Percentiles rank a stretch among this genome's conserved stretches.
Conservation (phyloP, 768 basidiomycete genomes). For the Paxillus rubicundulus region DNA sequence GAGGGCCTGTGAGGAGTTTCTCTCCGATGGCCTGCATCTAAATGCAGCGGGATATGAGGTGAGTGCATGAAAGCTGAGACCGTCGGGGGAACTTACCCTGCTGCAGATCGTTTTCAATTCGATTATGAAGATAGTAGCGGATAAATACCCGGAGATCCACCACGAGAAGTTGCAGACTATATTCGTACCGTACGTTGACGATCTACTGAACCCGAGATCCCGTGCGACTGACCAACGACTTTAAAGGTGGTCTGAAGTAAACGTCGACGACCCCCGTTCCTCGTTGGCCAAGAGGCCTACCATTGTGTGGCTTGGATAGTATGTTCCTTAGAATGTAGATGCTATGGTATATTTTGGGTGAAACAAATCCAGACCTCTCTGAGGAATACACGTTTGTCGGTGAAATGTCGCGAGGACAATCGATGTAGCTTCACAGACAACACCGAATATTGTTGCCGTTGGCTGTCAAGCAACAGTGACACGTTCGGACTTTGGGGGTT, state of each 20-base stretch:
- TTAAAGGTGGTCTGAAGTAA: conserved; percentile 26
- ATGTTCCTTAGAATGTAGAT: neutral
- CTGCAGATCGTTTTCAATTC: conserved; percentile 63
- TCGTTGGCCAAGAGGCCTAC: conserved; percentile 21
- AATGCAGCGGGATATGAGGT: conserved; percentile 74
- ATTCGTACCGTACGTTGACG: conserved; percentile 54
- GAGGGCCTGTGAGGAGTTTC: conserved; percentile 45
- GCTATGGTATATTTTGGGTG: neutral
- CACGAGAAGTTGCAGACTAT: conserved; percentile 56
- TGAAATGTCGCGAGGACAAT: too few relatives aligned
- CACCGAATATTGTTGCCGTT: too few relatives aligned
- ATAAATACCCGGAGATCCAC: conserved; percentile 66
- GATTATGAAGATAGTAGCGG: conserved; percentile 54
- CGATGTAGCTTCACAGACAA: too few relatives aligned
- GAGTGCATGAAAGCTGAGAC: conserved; percentile 1
- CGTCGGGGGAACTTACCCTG: neutral
- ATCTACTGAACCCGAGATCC: conserved; percentile 12
- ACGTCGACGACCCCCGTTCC: conserved; percentile 16
- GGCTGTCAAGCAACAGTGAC: too few relatives aligned
- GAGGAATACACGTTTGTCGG: too few relatives aligned
- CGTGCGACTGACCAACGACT: conserved; percentile 1
- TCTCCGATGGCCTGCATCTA: conserved; percentile 81
- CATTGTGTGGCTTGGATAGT: conserved; percentile 1
- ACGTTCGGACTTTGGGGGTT: too few relatives aligned
- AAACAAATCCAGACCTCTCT: too few relatives aligned